Evolutionary conservation across 2,329 filamentous ascomycete genomes (phyloP).

Genomic region (Sclerotinia nivalis): DNA sequence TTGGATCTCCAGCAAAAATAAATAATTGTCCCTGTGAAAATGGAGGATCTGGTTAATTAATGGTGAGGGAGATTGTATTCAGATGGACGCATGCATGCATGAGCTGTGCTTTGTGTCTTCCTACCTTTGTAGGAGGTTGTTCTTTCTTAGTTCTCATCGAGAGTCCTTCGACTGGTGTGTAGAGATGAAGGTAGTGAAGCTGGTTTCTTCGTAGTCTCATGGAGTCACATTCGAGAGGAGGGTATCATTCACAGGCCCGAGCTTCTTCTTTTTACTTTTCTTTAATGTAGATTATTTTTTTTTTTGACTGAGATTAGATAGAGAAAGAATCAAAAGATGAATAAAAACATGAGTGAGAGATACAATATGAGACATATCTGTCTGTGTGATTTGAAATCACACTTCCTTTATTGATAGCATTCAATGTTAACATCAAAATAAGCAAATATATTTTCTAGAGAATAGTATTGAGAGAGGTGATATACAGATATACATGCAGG

Average conservation of each 20-base stretch:
- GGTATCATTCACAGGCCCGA: background rate
- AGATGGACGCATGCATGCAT: background rate
- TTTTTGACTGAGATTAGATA: background rate
- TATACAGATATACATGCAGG: accelerated
- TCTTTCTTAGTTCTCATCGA: background rate
- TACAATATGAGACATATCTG: background rate
- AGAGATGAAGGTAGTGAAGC: too few species aligned
- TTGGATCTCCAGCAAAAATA: background rate
- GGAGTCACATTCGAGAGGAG: background rate
- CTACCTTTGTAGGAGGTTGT: background rate
- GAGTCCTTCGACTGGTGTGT: accelerated
- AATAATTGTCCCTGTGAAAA: background rate
- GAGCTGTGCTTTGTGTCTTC: too few species aligned
- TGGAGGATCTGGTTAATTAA: background rate
- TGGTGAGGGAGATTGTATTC: background rate
- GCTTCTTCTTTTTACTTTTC: too few species aligned
- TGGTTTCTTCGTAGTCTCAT: background rate
- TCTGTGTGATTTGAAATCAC: background rate
- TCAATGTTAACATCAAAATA: background rate
- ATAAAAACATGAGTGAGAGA: background rate
- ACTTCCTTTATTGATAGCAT: background rate
- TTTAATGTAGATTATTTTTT: background rate
- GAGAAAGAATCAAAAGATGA: background rate
- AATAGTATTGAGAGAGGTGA: too few species aligned
- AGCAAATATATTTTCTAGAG: background rate